These are phyloP conservation scores for Trichosporon sp. DNA, from an alignment of 1,284 basidiomycete genomes.

Conservation along the genomic window DNA sequence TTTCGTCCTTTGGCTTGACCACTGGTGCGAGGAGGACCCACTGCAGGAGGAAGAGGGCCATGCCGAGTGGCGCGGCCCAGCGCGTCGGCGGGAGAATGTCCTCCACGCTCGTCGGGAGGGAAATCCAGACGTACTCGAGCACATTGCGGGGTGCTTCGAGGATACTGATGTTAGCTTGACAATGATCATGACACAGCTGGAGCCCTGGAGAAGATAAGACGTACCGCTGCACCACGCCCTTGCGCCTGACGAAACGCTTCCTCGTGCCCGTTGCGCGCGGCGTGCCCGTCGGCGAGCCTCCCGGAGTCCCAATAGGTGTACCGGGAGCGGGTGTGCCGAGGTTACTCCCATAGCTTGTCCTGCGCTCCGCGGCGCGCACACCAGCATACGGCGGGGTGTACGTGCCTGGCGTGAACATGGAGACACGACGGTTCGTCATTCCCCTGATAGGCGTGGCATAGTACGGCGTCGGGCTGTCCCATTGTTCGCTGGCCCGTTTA, in stretches of 20 bases:
- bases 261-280: conserved; percentile 41
- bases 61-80: conserved; percentile 46
- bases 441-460: neutral
- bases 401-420: neutral
- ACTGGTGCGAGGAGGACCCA: conserved; percentile 49
- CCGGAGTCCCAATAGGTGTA: neutral
- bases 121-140: conserved; percentile 38
- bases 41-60: conserved; percentile 44
- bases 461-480: conserved; percentile 7
- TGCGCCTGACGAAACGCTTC: conserved; percentile 47
- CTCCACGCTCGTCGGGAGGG: conserved; percentile 39
- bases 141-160: conserved; percentile 37
- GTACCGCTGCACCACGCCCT: conserved; percentile 44
- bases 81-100: conserved; percentile 46
- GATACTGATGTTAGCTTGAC: conserved; percentile 32
- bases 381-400: conserved; percentile 15
- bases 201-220: neutral
- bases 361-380: conserved; percentile 3
- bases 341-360: conserved; percentile 31
- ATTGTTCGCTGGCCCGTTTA: neutral
- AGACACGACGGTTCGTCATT: neutral
- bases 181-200: neutral
- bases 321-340: conserved; percentile 9
- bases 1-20: conserved; percentile 9
- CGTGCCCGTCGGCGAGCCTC: conserved; percentile 48